phyloP scores from a whole-genome alignment of 768 basidiomycete species.

The Tephrocybe sp. region DNA sequence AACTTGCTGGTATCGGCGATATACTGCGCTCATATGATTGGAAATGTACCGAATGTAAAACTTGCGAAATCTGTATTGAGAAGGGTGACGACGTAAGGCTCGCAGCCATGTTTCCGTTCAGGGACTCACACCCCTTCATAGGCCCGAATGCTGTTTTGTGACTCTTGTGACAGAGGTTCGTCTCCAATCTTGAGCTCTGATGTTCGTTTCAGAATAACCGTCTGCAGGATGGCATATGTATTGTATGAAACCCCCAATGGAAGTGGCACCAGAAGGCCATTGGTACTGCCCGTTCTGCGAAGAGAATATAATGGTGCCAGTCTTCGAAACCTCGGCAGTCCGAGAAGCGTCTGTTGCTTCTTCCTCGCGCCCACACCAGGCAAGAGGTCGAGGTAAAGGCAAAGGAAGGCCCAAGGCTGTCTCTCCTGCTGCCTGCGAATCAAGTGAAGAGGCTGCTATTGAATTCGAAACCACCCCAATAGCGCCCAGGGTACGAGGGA shows the following conservation, averaged over 20 bases:
- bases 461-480: constrained; percentile 22
- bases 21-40: constrained; percentile 73
- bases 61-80: constrained; percentile 79
- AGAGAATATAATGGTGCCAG: constrained; percentile 11
- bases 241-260: constrained; percentile 72
- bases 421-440: constrained; percentile 32
- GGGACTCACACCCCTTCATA: constrained; percentile 28
- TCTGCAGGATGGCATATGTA: constrained; percentile 78
- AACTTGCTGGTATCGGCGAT: constrained; percentile 54
- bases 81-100: constrained; percentile 86
- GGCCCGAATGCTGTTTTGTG: constrained; percentile 86
- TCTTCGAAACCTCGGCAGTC: constrained; percentile 9
- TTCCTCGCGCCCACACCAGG: constrained; percentile 27
- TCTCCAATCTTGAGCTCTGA: constrained; percentile 11
- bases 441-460: constrained; percentile 28
- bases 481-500: constrained; percentile 13
- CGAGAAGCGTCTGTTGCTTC: constrained; percentile 44
- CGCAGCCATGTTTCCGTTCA: neutral
- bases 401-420: constrained; percentile 31
- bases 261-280: constrained; percentile 67
- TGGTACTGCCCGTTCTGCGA: constrained; percentile 74
- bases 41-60: constrained; percentile 91
- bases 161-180: constrained; percentile 87
- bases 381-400: constrained; percentile 22
- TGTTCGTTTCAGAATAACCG: constrained; percentile 1